Percentiles rank a stretch among this genome's conserved stretches.
These are phyloP conservation scores for Acorus calamus DNA, from an alignment of 106 monocot genomes.

Conservation along the genomic window DNA sequence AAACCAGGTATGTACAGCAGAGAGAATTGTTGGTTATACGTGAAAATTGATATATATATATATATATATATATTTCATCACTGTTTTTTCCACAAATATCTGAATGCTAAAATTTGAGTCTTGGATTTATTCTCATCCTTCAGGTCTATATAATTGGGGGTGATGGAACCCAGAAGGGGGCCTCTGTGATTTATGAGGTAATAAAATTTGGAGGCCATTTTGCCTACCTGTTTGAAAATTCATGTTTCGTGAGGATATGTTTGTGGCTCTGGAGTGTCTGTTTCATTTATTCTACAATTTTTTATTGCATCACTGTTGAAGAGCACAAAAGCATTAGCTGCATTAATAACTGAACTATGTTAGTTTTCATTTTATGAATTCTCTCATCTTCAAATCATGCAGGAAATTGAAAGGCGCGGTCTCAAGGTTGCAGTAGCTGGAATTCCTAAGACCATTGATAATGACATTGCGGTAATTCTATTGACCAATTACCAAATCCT, in stretches of 20 bases:
- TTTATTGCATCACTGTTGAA: no score
- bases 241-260: no score
- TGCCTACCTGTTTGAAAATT: no score
- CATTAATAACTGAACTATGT: neutral
- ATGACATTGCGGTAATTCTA: slow-evolving; percentile 54
- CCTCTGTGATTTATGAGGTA: slow-evolving; percentile 71
- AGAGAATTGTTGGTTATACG: neutral
- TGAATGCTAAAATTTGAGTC: neutral
- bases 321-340: no score
- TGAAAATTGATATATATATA: neutral
- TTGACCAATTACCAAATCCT: no score
- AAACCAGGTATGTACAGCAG: slow-evolving; percentile 43
- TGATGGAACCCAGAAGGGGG: slow-evolving; percentile 93
- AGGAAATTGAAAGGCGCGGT: slow-evolving; percentile 59
- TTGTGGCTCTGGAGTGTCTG: no score
- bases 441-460: slow-evolving; percentile 75
- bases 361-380: neutral
- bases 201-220: neutral
- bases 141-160: slow-evolving; percentile 91
- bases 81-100: neutral
- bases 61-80: no score
- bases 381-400: neutral
- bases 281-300: no score
- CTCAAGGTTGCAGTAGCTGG: slow-evolving; percentile 57
- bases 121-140: neutral